phyloP scores from a whole-genome alignment of 2,329 filamentous ascomycete species.

The Verruconis gallopava region DNA sequence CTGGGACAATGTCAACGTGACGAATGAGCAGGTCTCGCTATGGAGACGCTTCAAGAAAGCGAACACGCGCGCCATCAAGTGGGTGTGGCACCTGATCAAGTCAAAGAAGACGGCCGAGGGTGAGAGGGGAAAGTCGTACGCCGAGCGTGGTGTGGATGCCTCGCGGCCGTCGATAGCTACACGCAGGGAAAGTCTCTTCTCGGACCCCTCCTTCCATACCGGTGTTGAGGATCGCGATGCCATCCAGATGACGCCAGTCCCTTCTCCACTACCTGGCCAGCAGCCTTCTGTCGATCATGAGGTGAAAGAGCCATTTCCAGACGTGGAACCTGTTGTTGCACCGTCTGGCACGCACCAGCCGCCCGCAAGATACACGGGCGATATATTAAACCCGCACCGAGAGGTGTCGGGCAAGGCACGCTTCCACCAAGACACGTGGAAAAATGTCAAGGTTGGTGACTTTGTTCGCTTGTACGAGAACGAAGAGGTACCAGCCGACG shows the following conservation, averaged over 20 bases:
- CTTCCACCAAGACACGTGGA: conserved; percentile 92
- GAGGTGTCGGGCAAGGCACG: conserved; percentile 56
- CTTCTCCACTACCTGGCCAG: conserved; percentile 56
- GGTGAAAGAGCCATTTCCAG: conserved; percentile 9
- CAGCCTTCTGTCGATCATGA: conserved; percentile 13
- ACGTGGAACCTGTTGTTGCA: conserved; percentile 2
- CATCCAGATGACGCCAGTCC: conserved; percentile 93
- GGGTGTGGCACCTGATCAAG: conserved; percentile 38
- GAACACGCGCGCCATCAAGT: conserved; percentile 49
- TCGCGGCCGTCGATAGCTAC: conserved; percentile 56
- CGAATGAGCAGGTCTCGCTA: conserved; percentile 67
- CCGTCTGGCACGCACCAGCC: conserved; percentile 11
- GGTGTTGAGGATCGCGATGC: conserved; percentile 42
- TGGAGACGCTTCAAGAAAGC: conserved; percentile 93
- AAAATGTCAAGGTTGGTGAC: conserved; percentile 87
- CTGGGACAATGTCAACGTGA: conserved; percentile 88
- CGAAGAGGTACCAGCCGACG: conserved; percentile 86
- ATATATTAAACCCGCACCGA: conserved; percentile 59
- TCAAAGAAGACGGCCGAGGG: conserved; percentile 26
- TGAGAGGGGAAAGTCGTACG: conserved; percentile 34
- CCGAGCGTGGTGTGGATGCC: conserved; percentile 38
- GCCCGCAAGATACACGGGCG: conserved; percentile 46
- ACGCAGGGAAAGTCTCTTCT: conserved; percentile 25
- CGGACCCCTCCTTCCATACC: conserved; percentile 2
- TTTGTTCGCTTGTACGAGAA: conserved; percentile 95